Percentiles rank a stretch among this genome's conserved stretches.
These are phyloP conservation scores for Diplodia corticola DNA, from an alignment of 2,329 filamentous ascomycete species.

Conservation along the genomic window DNA sequence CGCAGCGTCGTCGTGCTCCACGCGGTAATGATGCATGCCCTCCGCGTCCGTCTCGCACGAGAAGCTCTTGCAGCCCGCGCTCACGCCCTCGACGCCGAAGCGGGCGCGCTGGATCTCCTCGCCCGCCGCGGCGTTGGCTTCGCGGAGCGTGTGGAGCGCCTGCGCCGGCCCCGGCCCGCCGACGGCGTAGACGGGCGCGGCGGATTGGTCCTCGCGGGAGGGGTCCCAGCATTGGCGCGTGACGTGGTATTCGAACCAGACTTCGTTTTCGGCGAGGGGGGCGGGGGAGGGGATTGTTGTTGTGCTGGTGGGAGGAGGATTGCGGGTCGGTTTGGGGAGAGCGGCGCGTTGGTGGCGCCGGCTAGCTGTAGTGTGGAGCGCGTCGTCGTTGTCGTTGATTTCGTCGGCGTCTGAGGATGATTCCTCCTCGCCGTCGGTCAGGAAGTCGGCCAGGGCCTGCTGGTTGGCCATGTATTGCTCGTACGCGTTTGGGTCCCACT, in stretches of 20 bases:
- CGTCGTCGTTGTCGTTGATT: background rate
- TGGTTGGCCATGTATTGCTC: background rate
- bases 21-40: background rate
- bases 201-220: background rate
- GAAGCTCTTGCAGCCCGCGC: background rate
- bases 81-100: background rate
- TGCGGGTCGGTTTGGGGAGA: background rate
- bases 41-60: background rate
- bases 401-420: background rate
- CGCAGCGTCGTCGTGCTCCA: background rate
- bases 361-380: too few relatives aligned
- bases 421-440: background rate
- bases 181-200: background rate
- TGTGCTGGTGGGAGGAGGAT: background rate
- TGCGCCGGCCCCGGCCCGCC: too few relatives aligned
- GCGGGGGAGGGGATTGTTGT: background rate
- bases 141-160: background rate
- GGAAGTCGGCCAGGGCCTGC: background rate
- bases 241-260: constrained; percentile 14
- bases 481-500: background rate
- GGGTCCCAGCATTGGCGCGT: background rate
- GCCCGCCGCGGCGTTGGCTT: background rate
- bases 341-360: too few relatives aligned
- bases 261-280: constrained; percentile 1
- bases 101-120: background rate